phyloP scores from a whole-genome alignment of 192 early-diverging fungal species.

The Backusella westeae region DNA sequence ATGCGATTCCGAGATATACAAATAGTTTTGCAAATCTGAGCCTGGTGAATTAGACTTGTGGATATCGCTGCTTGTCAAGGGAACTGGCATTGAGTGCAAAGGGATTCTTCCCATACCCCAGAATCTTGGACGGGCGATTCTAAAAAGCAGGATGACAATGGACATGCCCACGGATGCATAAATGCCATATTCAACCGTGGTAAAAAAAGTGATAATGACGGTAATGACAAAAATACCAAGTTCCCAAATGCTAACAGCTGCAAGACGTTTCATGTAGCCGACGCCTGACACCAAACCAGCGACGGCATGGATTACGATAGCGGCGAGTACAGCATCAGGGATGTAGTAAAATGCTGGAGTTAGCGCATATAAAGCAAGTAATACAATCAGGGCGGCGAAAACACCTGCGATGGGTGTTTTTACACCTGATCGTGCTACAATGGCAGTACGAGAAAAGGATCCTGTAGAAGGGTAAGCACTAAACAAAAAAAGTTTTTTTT shows the following conservation, averaged over 20 bases:
- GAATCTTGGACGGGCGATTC: conserved; percentile 70
- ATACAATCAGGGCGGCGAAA: conserved; percentile 71
- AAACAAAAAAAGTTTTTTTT: neutral
- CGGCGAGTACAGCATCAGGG: conserved; percentile 72
- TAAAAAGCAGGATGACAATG: conserved; percentile 67
- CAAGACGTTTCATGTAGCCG: conserved; percentile 52
- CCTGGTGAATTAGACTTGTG: neutral
- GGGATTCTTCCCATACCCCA: conserved; percentile 40
- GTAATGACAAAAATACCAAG: conserved; percentile 51
- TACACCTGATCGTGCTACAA: conserved; percentile 80
- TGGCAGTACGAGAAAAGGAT: conserved; percentile 91
- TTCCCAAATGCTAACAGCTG: conserved; percentile 49
- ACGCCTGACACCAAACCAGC: conserved; percentile 68
- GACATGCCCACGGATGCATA: conserved; percentile 72
- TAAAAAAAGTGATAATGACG: conserved; percentile 61
- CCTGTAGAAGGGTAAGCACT: conserved; percentile 85
- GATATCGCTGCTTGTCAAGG: neutral
- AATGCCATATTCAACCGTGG: conserved; percentile 63
- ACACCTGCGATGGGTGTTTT: conserved; percentile 74
- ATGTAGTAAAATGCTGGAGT: conserved; percentile 84
- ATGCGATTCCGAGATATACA: conserved; percentile 12
- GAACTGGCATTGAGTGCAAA: neutral
- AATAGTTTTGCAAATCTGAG: neutral
- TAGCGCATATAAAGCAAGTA: conserved; percentile 71
- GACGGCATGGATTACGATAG: conserved; percentile 75